Evolutionary conservation across 306 rosid species (phyloP), one percentile per base, ranked within the genome.

Genomic region (Cucurbita pepo): DNA sequence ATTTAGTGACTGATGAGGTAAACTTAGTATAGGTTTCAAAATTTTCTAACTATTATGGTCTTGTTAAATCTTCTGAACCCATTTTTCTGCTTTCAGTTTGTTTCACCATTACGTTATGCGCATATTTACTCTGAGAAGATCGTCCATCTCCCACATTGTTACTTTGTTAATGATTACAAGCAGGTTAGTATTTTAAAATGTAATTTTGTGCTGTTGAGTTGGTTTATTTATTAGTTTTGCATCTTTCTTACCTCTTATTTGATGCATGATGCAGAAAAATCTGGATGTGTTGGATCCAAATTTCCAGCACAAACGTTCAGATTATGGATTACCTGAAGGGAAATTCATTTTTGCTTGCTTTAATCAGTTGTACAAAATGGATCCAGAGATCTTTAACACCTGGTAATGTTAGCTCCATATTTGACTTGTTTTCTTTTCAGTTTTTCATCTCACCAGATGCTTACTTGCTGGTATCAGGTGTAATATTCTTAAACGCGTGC

Each of bases 281-380:
- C 87, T 59, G 79, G 98, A 94, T 81, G 99, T 86, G 56, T 76
- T 95, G 65, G 95, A 89, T 66, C 96, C 89, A 13, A 88, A 83
- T 71, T 89, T 88, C 80, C 84, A 75, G 77, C 97, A 86, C 79
- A 95, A 84, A 77, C 94, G 97, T 58, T 90, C 91, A 18, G 91
- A 90, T 76, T 93, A 90, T 80, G 91, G 91, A 45, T 90, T 93
- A 38, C 98, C 98, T 5, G 96, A 90, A 78, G 90, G 88, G 67
- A 93, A 90, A 79, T 93, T 93, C 77, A 82, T 93, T 76, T 93
- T 93, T 81, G 99, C 97, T 56, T 88, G 97, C 86, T 95, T 95
- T 86, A 95, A 91, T 78, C 99, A 95, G 80, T 82, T 95, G 56
- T 95, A 95, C 89, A 95, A 95, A 83, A 95, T 95, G 99, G 99